Conservation (phyloP, 306 rosid species). For the Gleditsia sinensis region DNA sequence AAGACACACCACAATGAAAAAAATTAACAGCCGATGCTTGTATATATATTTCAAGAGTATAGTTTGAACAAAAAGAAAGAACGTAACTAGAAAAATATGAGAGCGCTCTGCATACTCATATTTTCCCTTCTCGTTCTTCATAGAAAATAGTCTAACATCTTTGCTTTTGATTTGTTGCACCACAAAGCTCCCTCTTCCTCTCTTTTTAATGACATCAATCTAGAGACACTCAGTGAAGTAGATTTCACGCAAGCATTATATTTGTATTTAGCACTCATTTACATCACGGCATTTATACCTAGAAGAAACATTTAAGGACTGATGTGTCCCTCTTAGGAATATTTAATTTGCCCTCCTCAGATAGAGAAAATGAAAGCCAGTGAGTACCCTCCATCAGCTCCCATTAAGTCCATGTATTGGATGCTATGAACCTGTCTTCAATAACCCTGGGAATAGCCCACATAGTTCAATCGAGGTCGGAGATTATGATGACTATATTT, state of each 20-base stretch:
- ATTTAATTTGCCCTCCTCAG: background rate
- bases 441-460: conserved; percentile 63
- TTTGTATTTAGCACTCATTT: conserved; percentile 13
- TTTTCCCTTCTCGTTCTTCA: too few species aligned
- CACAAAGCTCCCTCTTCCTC: background rate
- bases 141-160: background rate
- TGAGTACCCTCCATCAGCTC: background rate
- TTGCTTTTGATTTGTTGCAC: background rate
- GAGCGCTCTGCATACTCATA: too few species aligned
- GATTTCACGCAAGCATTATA: conserved; percentile 26
- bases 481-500: conserved; percentile 66
- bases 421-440: too few species aligned
- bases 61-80: too few species aligned
- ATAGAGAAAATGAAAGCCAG: background rate
- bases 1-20: too few species aligned
- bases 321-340: background rate
- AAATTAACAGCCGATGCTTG: too few species aligned
- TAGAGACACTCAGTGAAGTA: background rate
- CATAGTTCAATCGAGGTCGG: conserved; percentile 68
- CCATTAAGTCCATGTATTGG: background rate
- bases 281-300: conserved; percentile 4
- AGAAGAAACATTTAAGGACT: conserved; percentile 10
- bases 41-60: too few species aligned
- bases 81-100: too few species aligned
- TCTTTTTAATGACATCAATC: background rate